phyloP scores from a whole-genome alignment of 257 asterid genomes.

The Dorcoceras hygrometricum region DNA sequence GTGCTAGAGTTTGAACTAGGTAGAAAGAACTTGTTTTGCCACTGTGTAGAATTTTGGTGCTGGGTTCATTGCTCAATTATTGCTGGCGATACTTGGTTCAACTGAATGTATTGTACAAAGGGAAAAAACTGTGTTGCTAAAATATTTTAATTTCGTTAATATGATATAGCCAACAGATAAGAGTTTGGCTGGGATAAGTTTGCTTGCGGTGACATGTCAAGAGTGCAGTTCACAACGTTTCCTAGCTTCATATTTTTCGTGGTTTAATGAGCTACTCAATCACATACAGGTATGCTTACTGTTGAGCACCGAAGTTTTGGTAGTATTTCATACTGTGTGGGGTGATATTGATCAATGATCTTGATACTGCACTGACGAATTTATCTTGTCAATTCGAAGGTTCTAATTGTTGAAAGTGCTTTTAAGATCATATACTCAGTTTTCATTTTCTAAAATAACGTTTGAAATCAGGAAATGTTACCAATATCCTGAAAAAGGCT shows the following conservation, averaged over 20 bases:
- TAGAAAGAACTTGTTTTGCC: not conserved
- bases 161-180: conserved; percentile 68
- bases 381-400: not conserved
- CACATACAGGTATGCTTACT: conserved; percentile 61
- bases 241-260: conserved; percentile 56
- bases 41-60: not conserved
- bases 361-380: not conserved
- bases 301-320: conserved; percentile 5
- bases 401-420: not conserved
- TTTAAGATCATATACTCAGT: conserved; percentile 1
- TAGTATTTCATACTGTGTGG: not conserved
- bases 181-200: conserved; percentile 82
- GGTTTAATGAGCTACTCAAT: conserved; percentile 61
- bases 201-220: conserved; percentile 85
- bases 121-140: conserved; percentile 2
- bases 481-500: not conserved
- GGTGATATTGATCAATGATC: conserved; percentile 7
- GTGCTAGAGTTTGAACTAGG: not conserved
- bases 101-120: not conserved
- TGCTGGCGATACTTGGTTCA: not conserved
- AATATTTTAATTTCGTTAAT: conserved; percentile 23
- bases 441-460: conserved; percentile 7
- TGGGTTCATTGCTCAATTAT: not conserved
- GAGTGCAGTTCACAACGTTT: conserved; percentile 85
- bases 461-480: conserved; percentile 5